Evolutionary conservation across 2,329 filamentous ascomycete genomes (phyloP).

Genomic region (Dactylellina sp.): DNA sequence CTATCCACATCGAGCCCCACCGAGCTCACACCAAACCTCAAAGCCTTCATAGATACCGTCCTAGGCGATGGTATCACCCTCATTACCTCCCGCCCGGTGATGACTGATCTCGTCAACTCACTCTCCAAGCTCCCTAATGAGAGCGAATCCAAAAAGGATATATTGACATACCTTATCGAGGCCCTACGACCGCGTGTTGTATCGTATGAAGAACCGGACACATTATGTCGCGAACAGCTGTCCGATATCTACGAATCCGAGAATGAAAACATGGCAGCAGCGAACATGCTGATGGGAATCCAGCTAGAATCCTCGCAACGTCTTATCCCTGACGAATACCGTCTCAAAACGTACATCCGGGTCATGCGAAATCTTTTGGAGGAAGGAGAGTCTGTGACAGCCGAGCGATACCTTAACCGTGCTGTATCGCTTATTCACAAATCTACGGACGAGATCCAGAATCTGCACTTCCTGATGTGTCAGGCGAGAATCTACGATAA

Average conservation of each 20-base stretch:
- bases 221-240: constrained; percentile 80
- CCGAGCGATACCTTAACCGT: constrained; percentile 90
- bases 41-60: constrained; percentile 75
- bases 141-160: constrained; percentile 76
- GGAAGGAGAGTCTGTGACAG: constrained; percentile 86
- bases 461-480: constrained; percentile 87
- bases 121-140: constrained; percentile 72
- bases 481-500: constrained; percentile 94
- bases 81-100: constrained; percentile 78
- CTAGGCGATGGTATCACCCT: constrained; percentile 78
- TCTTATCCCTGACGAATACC: constrained; percentile 82
- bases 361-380: constrained; percentile 95
- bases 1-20: constrained; percentile 65
- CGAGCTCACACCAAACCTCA: constrained; percentile 72
- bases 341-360: constrained; percentile 87
- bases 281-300: constrained; percentile 82
- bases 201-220: constrained; percentile 87
- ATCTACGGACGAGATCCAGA: constrained; percentile 78
- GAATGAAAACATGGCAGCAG: constrained; percentile 83
- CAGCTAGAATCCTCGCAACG: constrained; percentile 90
- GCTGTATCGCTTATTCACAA: constrained; percentile 91
- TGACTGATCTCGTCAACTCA: constrained; percentile 74
- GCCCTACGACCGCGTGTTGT: constrained; percentile 75
- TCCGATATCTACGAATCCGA: constrained; percentile 84
- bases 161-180: constrained; percentile 78